phyloP scores from a whole-genome alignment of 805 yeast species.

The Kluyveromyces dobzhanskii region DNA sequence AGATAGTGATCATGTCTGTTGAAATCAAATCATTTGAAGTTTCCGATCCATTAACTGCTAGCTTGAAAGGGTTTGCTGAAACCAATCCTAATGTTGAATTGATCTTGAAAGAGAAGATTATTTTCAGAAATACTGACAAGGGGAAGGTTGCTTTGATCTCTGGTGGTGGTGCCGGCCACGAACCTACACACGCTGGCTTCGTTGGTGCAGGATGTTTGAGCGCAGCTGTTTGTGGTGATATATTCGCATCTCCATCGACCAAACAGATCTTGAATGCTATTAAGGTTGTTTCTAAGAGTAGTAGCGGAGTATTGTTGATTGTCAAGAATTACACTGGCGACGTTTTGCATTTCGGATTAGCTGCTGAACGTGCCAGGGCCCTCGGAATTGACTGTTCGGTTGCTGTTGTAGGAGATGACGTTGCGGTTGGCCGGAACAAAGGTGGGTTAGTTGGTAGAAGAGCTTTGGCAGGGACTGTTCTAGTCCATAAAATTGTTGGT shows the following conservation, averaged over 20 bases:
- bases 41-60: slow-evolving; percentile 29
- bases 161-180: slow-evolving; percentile 97
- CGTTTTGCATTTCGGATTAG: slow-evolving; percentile 84
- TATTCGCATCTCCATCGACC: slow-evolving; percentile 95
- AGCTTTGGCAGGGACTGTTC: slow-evolving; percentile 85
- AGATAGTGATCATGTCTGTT: not conserved
- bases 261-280: slow-evolving; percentile 72
- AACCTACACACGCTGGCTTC: slow-evolving; percentile 88
- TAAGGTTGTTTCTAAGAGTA: slow-evolving; percentile 28
- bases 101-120: slow-evolving; percentile 31
- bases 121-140: slow-evolving; percentile 28
- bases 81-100: slow-evolving; percentile 32
- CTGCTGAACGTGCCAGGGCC: slow-evolving; percentile 79
- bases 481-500: slow-evolving; percentile 81
- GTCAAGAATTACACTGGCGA: slow-evolving; percentile 96
- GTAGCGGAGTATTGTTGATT: slow-evolving; percentile 60
- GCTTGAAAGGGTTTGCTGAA: slow-evolving; percentile 32
- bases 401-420: slow-evolving; percentile 82
- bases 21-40: slow-evolving; percentile 33
- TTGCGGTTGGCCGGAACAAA: slow-evolving; percentile 84
- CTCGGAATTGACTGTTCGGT: slow-evolving; percentile 66
- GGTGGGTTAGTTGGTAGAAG: slow-evolving; percentile 91
- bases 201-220: slow-evolving; percentile 78
- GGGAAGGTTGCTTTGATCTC: slow-evolving; percentile 65
- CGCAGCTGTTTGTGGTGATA: slow-evolving; percentile 83